Evolutionary conservation across 2,329 filamentous ascomycete genomes (phyloP).

Genomic region (Zelopaecilomyces penicillatus): DNA sequence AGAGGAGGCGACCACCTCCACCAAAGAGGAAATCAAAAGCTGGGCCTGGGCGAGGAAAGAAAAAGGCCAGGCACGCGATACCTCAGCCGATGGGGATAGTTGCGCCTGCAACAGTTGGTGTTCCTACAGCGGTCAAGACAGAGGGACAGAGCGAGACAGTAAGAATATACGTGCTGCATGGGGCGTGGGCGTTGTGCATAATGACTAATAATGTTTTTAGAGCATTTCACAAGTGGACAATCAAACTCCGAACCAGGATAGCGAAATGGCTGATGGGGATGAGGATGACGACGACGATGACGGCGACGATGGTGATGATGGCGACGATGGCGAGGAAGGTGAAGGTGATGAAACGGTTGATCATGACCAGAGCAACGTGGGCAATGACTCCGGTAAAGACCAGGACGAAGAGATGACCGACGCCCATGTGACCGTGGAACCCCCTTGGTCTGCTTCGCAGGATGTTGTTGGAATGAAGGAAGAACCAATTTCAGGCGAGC

Average conservation of each 20-base stretch:
- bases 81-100: constrained; percentile 19
- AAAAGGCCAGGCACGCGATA: constrained; percentile 59
- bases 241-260: constrained; percentile 38
- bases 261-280: constrained; percentile 45
- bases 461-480: constrained; percentile 19
- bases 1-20: constrained; percentile 59
- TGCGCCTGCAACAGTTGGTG: constrained; percentile 28
- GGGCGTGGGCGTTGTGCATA: background rate
- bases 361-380: constrained; percentile 20
- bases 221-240: constrained; percentile 36
- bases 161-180: constrained; percentile 11
- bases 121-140: constrained; percentile 28
- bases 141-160: constrained; percentile 32
- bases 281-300: constrained; percentile 37
- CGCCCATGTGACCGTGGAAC: constrained; percentile 17
- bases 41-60: constrained; percentile 66
- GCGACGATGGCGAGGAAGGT: constrained; percentile 40
- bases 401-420: constrained; percentile 32
- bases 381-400: constrained; percentile 21
- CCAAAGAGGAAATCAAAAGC: constrained; percentile 74
- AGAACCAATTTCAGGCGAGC: constrained; percentile 14
- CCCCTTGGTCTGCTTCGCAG: background rate
- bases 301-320: constrained; percentile 34
- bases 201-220: constrained; percentile 16
- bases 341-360: constrained; percentile 38